Evolutionary conservation across 306 rosid species (phyloP), one percentile per base, ranked within the genome.

Genomic region (Ormosia emarginata): DNA sequence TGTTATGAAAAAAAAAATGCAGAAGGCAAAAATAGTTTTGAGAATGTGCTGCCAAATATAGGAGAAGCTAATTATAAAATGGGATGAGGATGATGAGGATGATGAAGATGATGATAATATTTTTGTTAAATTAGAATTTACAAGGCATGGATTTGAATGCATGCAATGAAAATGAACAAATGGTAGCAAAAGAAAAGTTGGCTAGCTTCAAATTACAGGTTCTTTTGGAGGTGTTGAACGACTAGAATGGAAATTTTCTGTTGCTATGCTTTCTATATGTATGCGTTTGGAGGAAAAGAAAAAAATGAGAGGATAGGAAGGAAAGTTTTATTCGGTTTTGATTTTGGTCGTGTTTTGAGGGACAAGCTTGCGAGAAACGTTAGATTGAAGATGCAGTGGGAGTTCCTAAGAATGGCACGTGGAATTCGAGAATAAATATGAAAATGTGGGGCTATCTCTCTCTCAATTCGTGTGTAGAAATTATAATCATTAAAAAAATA

Each of bases 1-100:
- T 47, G 13, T 71, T 71, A n/a, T 56, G 17, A 49, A 34, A 74
- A 3, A 18, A 10, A 32, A 1, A 47, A 1, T 33, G 71, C 47
- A 62, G 13, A 67, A 56, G 71, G 61, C 70, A 68, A 82, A 76
- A 76, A 75, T 59, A 76, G 58, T 14, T 24, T 44, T 2, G 47
- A 52, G 32, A 36, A 3, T 14, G 37, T 10, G 8, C 44, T 56
- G 36, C 56, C 40, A 75, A 75, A 82, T 67, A 57, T 82, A 58
- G 77, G 13, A 56, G 24, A 67, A 75, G 47, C 77, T 82, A 75
- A 63, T 24, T 24, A 24, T 24, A 24, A 49, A 49, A 12, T 4
- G 6, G 55, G 55, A 49, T 12, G 12, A 10, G 52, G 52, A 14
- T 3, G 55, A 49, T 12, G 12, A 10, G 52, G 52, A 14, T 3